These are phyloP conservation scores for Mycena indigotica DNA, from an alignment of 768 basidiomycete genomes.

Conservation along the genomic window DNA sequence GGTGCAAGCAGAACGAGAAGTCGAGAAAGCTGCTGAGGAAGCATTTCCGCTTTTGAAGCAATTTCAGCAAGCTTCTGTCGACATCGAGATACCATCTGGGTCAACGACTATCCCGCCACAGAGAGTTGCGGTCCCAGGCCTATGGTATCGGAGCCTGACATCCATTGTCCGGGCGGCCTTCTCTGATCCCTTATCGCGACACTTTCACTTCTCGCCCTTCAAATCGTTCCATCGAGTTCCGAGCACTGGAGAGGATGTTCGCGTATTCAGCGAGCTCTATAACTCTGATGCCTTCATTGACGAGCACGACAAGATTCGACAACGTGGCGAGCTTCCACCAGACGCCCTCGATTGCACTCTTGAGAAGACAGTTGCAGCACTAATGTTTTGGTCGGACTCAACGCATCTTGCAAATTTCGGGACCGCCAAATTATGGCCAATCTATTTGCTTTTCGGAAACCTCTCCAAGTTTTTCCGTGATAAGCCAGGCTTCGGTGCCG, in stretches of 20 bases:
- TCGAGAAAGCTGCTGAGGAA: conserved; percentile 11
- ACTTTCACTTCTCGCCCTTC: conserved; percentile 31
- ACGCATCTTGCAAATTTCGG: conserved; percentile 35
- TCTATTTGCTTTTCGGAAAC: conserved; percentile 36
- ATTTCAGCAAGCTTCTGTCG: conserved; percentile 23
- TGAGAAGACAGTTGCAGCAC: conserved; percentile 25
- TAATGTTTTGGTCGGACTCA: conserved; percentile 35
- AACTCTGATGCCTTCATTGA: conserved; percentile 24
- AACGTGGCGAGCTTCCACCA: conserved; percentile 21
- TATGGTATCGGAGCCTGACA: conserved; percentile 28
- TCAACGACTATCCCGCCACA: conserved; percentile 19
- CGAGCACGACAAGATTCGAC: conserved; percentile 23
- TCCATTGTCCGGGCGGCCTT: conserved; percentile 29
- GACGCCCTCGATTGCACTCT: conserved; percentile 19
- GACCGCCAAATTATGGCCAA: neutral
- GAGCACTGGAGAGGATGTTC: neutral
- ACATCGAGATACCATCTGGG: conserved; percentile 31
- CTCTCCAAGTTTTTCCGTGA: conserved; percentile 37
- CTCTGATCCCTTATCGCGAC: conserved; percentile 13
- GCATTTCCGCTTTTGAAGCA: conserved; percentile 13
- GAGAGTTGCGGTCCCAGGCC: conserved; percentile 26
- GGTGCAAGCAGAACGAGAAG: conserved; percentile 19
- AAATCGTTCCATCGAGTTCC: conserved; percentile 18
- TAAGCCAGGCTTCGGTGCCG: conserved; percentile 19
- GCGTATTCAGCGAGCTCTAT: conserved; percentile 24